A percentile compares a stretch with the other conserved stretches of the same genome.
Evolutionary conservation across 2,329 filamentous ascomycete species (phyloP).

Genomic region (Aspergillus fumigatus): DNA sequence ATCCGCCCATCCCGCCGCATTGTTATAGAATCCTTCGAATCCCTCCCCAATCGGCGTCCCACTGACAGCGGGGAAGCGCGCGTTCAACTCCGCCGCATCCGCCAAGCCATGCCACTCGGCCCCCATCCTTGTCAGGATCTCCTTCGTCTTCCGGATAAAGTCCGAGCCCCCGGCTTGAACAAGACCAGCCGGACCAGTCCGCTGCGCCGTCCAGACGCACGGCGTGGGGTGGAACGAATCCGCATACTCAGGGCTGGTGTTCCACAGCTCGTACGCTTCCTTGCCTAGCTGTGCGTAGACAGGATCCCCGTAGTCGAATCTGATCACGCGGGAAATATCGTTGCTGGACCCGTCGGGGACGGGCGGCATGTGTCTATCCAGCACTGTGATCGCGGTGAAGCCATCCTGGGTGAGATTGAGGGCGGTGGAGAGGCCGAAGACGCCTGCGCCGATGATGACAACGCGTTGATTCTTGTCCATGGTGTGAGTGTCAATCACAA

Average conservation of each 20-base stretch:
- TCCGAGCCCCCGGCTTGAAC: constrained; percentile 17
- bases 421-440: constrained; percentile 25
- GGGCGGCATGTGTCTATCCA: constrained; percentile 31
- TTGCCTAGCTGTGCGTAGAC: constrained; percentile 68
- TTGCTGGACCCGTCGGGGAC: constrained; percentile 37
- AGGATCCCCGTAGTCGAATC: constrained; percentile 65
- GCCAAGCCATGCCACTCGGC: constrained; percentile 19
- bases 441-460: constrained; percentile 25
- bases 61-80: constrained; percentile 17
- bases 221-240: constrained; percentile 22
- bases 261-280: constrained; percentile 63
- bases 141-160: constrained; percentile 20
- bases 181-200: constrained; percentile 13
- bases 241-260: constrained; percentile 38
- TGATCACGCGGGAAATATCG: constrained; percentile 38
- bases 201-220: constrained; percentile 22
- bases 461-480: constrained; percentile 23
- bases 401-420: constrained; percentile 21
- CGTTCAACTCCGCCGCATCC: constrained; percentile 14
- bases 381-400: constrained; percentile 25
- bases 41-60: constrained; percentile 15
- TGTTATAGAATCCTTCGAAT: constrained; percentile 26
- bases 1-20: constrained; percentile 25
- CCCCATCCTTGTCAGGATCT: constrained; percentile 20
- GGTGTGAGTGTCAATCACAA: background rate